These are phyloP conservation scores for Cucurbita maxima DNA, from an alignment of 306 rosid species.

Conservation along the genomic window DNA sequence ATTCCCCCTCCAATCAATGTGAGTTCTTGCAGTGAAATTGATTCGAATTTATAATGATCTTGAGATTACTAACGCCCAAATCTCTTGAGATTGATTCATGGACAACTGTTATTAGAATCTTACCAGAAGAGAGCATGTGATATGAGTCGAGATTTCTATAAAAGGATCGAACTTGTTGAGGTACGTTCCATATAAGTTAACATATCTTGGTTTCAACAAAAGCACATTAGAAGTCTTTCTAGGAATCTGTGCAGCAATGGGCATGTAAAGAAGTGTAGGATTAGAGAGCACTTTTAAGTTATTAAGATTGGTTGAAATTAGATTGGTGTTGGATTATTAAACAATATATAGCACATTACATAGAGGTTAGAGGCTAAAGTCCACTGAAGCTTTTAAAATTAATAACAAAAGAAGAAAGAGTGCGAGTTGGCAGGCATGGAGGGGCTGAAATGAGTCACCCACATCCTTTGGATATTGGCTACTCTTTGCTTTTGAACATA, in stretches of 20 bases:
- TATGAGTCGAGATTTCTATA: neutral
- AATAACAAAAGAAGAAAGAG: neutral
- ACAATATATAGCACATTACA: neutral
- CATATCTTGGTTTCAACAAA: neutral
- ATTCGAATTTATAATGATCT: too few relatives aligned
- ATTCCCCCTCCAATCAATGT: too few relatives aligned
- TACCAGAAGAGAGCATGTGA: neutral
- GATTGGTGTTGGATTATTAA: neutral
- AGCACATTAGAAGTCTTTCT: neutral
- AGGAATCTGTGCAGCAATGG: neutral
- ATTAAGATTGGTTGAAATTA: neutral
- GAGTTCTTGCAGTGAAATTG: too few relatives aligned
- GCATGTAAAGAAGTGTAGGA: neutral
- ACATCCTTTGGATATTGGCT: neutral
- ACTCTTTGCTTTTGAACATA: neutral
- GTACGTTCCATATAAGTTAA: neutral
- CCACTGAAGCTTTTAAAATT: neutral
- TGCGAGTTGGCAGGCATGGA: neutral
- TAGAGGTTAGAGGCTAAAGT: neutral
- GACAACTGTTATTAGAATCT: neutral
- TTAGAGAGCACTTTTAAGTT: neutral
- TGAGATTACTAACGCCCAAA: too few relatives aligned
- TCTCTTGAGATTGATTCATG: neutral
- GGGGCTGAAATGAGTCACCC: slow-evolving; percentile 3
- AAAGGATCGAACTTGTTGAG: neutral